A percentile compares a stretch with the other conserved stretches of the same genome.
Conservation (phyloP, 139 green algal genomes). For the Micractinium sp. region DNA sequence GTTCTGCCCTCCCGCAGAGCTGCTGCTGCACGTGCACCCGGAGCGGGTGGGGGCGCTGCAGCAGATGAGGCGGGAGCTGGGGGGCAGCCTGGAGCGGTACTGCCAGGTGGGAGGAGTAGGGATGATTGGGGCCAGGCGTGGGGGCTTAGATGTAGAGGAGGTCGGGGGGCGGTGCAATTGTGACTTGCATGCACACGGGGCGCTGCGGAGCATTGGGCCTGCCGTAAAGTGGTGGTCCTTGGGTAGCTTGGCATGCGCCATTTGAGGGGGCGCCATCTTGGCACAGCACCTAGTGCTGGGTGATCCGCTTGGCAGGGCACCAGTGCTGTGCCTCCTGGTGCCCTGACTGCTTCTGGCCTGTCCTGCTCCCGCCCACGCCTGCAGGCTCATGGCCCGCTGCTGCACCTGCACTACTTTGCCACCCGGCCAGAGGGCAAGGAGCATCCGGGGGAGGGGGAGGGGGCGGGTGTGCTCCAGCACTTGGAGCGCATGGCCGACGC, state of each 20-base stretch:
- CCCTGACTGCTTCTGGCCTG: background rate
- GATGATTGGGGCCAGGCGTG: no score
- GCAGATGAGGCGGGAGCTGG: background rate
- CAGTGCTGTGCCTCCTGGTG: no score
- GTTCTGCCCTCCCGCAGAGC: background rate
- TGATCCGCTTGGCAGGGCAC: background rate
- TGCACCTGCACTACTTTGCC: slow-evolving; percentile 27
- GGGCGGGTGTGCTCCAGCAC: background rate
- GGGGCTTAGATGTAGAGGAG: no score
- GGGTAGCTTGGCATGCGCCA: no score
- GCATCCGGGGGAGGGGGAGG: background rate
- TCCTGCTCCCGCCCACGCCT: background rate
- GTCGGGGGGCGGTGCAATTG: no score
- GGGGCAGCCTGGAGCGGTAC: background rate
- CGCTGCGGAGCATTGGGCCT: no score
- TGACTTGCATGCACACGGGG: no score
- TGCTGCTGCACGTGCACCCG: background rate
- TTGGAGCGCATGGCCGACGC: slow-evolving; percentile 22
- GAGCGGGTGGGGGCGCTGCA: background rate
- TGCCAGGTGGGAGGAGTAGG: background rate
- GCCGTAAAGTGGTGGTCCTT: no score
- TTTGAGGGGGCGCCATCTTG: no score
- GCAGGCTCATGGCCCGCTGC: slow-evolving; percentile 22
- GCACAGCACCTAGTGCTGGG: background rate
- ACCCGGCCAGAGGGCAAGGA: background rate